These are phyloP conservation scores for Ilex asprella DNA, from an alignment of 257 asterid genomes.

Conservation along the genomic window DNA sequence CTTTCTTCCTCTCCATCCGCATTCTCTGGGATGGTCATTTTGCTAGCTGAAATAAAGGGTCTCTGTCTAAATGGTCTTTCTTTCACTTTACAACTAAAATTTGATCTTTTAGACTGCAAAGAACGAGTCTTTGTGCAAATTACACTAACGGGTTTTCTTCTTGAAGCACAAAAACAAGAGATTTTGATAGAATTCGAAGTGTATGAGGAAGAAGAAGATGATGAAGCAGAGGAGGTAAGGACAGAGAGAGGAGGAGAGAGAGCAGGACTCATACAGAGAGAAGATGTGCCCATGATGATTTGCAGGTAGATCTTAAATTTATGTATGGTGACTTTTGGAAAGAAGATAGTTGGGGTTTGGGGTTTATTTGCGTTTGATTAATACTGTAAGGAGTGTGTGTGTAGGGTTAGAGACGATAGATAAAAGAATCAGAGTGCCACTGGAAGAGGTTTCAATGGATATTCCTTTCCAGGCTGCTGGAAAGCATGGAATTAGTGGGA, in stretches of 20 bases:
- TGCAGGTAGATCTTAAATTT: too few relatives aligned
- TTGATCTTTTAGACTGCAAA: slow-evolving; percentile 4
- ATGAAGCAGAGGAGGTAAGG: slow-evolving; percentile 21
- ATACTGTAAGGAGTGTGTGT: too few relatives aligned
- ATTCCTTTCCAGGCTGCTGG: too few relatives aligned
- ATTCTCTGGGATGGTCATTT: slow-evolving; percentile 42
- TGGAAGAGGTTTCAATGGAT: too few relatives aligned
- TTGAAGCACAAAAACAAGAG: slow-evolving; percentile 28
- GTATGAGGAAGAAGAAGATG: slow-evolving; percentile 12
- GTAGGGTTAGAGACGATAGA: too few relatives aligned
- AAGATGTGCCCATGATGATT: too few relatives aligned
- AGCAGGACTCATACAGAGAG: too few relatives aligned
- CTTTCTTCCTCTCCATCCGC: slow-evolving; percentile 45
- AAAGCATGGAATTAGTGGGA: too few relatives aligned
- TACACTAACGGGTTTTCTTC: slow-evolving; percentile 31
- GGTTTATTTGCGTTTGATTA: too few relatives aligned
- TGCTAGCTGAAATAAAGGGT: slow-evolving; percentile 32
- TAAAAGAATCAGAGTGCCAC: too few relatives aligned
- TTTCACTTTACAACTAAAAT: background rate
- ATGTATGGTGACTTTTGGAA: too few relatives aligned
- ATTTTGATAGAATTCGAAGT: slow-evolving; percentile 8
- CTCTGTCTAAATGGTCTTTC: slow-evolving; percentile 17
- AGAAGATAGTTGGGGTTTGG: too few relatives aligned
- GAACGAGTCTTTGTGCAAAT: slow-evolving; percentile 26
- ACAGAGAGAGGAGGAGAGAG: slow-evolving; percentile 27